Base-by-base conservation (phyloP, 129 eudicot genomes). In the Centella asiatica region DNA sequence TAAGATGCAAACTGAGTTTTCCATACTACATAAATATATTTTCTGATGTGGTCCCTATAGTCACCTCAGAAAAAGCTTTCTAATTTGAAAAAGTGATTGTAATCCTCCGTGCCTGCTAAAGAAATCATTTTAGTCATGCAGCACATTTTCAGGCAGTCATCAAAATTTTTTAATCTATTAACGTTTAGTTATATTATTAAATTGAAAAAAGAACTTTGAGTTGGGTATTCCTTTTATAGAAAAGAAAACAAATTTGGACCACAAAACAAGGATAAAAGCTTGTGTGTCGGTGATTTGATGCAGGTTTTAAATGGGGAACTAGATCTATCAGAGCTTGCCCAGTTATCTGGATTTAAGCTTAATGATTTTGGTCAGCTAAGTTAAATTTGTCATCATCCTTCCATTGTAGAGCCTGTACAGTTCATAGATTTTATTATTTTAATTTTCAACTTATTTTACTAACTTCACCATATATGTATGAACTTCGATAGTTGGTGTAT, bases 221-320 rank as follows among this genome's bases (percentile, higher is more conserved):
- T n/a, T n/a, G n/a, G n/a, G n/a, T n/a, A n/a, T n/a, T n/a, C n/a
- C n/a, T n/a, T n/a, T n/a, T n/a, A n/a, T n/a, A n/a, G n/a, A n/a
- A n/a, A n/a, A n/a, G n/a, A n/a, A n/a, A n/a, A n/a, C n/a, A n/a
- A n/a, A n/a, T n/a, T n/a, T n/a, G n/a, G n/a, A n/a, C n/a, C n/a
- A n/a, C n/a, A 22, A 31, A 7, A 2, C 9, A 23, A 28, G 36
- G 8, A 34, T 34, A 12, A 40, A 17, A 12, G 26, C n/a, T 76
- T 24, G 22, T 13, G 17, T n/a, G 44, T 0, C 6, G 61, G 60
- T 18, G 17, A 45, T 36, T 39, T 68, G 17, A 44, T 51, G 66
- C 83, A 86, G 97, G 93, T 90, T 44, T 63, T 83, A 34, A 76
- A 75, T 27, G 95, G 95, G 24, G 73, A 76, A 66, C 78, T 70